Evolutionary conservation across 2,329 filamentous ascomycete species (phyloP).

Genomic region (Catunica adiposa): DNA sequence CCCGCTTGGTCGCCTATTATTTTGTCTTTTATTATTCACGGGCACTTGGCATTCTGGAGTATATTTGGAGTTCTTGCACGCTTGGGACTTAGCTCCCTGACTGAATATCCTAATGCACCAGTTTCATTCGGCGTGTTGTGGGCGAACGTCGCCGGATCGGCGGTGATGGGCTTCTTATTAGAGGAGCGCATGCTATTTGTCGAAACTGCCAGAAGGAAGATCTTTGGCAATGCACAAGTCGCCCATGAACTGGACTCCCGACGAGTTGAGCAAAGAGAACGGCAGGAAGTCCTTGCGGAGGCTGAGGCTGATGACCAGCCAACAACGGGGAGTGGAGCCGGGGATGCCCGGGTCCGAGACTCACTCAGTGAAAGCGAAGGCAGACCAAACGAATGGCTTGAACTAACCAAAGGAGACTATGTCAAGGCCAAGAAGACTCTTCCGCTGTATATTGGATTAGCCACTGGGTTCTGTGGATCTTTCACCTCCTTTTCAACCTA

Average conservation of each 20-base stretch:
- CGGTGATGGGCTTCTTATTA: constrained; percentile 70
- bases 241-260: background rate
- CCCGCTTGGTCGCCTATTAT: background rate
- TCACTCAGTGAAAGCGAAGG: constrained; percentile 12
- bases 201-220: constrained; percentile 4
- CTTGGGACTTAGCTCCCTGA: constrained; percentile 63
- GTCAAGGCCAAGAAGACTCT: constrained; percentile 63
- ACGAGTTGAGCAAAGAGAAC: background rate
- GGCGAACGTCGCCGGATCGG: constrained; percentile 70
- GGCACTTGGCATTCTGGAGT: constrained; percentile 73
- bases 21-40: constrained; percentile 43
- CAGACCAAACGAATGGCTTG: background rate
- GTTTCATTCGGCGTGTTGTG: constrained; percentile 61
- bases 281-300: background rate
- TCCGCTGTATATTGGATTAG: constrained; percentile 71
- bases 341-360: constrained; percentile 1
- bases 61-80: constrained; percentile 71
- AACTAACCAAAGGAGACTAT: constrained; percentile 20
- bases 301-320: background rate
- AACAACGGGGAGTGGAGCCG: background rate
- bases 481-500: constrained; percentile 85
- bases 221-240: background rate
- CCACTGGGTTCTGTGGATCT: constrained; percentile 76
- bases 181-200: constrained; percentile 66
- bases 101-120: constrained; percentile 61